Conservation (phyloP, 306 rosid species). For the Cyamopsis tetragonoloba region DNA sequence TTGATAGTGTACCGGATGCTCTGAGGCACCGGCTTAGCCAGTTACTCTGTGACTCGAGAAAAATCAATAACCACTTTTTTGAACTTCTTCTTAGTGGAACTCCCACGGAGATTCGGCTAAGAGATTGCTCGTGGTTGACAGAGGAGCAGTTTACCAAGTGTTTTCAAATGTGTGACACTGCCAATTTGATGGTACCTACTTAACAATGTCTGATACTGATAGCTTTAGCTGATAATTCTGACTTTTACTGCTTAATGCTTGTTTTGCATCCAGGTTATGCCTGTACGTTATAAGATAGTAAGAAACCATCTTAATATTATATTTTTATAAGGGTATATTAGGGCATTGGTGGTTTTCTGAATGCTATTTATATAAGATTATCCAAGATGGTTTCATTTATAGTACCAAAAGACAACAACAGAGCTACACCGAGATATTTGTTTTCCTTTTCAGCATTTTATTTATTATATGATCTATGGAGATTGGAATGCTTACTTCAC, state of each 20-base stretch:
- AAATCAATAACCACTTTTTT: conserved; percentile 40
- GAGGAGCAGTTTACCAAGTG: conserved; percentile 56
- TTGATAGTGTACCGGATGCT: conserved; percentile 59
- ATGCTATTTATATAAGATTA: not conserved
- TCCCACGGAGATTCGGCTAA: conserved; percentile 65
- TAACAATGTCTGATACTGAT: conserved; percentile 21
- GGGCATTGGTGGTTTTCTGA: not conserved
- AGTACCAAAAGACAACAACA: not conserved
- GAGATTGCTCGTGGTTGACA: conserved; percentile 81
- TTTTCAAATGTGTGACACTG: conserved; percentile 45
- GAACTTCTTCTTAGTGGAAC: conserved; percentile 55
- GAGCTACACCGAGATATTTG: not conserved
- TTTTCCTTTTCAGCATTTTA: not conserved
- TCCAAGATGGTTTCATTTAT: conserved; percentile 1
- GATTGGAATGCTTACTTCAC: not conserved
- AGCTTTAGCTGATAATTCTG: not conserved
- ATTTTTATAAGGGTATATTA: not conserved
- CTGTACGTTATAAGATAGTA: not conserved
- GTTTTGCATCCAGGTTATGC: not conserved
- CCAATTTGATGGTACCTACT: conserved; percentile 49
- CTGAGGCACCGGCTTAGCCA: conserved; percentile 56
- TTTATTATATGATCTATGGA: not conserved
- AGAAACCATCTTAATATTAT: not conserved
- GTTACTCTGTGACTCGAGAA: conserved; percentile 68
- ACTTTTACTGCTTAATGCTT: not conserved